Conservation (phyloP, 2,329 filamentous ascomycete genomes). For the Diaporthe sp. region DNA sequence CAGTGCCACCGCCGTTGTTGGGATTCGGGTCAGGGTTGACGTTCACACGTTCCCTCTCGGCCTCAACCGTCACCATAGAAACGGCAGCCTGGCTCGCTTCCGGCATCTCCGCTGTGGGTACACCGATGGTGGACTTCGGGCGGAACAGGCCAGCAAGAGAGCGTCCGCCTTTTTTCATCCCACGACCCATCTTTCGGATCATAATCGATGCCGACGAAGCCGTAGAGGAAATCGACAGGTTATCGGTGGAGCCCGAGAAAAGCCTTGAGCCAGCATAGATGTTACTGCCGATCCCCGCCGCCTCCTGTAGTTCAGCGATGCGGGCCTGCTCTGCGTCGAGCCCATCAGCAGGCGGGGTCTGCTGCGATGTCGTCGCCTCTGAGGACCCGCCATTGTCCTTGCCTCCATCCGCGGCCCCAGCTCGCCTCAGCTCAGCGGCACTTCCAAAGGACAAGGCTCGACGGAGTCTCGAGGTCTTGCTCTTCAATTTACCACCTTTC, state of each 20-base stretch:
- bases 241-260: conserved; percentile 93
- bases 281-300: conserved; percentile 88
- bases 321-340: conserved; percentile 90
- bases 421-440: conserved; percentile 87
- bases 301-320: conserved; percentile 94
- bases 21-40: conserved; percentile 78
- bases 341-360: conserved; percentile 63
- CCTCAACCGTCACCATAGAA: conserved; percentile 96
- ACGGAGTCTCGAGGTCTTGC: conserved; percentile 87
- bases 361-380: conserved; percentile 69
- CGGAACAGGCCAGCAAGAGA: conserved; percentile 95
- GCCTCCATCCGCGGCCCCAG: conserved; percentile 68
- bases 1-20: conserved; percentile 78
- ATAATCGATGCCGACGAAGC: conserved; percentile 92
- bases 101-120: conserved; percentile 77
- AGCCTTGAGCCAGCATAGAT: conserved; percentile 92
- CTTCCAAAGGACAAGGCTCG: conserved; percentile 98
- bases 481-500: conserved; percentile 81
- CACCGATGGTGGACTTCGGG: conserved; percentile 90
- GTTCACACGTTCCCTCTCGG: conserved; percentile 86
- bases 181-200: conserved; percentile 98
- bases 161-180: conserved; percentile 94
- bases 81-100: conserved; percentile 85
- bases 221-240: conserved; percentile 90
- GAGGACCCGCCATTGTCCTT: conserved; percentile 49